phyloP scores from a whole-genome alignment of 1,284 basidiomycete species.

The Fistulinella staudtii region DNA sequence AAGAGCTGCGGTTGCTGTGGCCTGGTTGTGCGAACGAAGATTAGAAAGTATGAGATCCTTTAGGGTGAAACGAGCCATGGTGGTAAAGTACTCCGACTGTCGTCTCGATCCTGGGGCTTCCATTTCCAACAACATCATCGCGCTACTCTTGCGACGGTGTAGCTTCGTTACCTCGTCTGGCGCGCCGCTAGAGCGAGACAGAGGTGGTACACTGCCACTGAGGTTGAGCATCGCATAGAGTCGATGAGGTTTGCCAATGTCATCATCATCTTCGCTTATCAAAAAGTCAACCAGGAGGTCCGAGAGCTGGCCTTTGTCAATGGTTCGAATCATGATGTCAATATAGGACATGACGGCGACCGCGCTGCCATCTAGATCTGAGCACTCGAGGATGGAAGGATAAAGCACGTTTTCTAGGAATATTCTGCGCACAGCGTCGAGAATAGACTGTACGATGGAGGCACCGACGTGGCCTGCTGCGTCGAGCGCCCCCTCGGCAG shows the following conservation, averaged over 20 bases:
- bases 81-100: constrained; percentile 77
- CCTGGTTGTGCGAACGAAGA: constrained; percentile 60
- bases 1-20: constrained; percentile 70
- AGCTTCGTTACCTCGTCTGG: constrained; percentile 43
- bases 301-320: constrained; percentile 67
- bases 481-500: constrained; percentile 41
- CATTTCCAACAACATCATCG: constrained; percentile 80
- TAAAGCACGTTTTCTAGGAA: constrained; percentile 94
- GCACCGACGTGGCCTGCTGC: constrained; percentile 63
- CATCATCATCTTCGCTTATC: constrained; percentile 78
- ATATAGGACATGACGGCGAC: constrained; percentile 98
- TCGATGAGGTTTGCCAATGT: constrained; percentile 44
- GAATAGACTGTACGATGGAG: constrained; percentile 76
- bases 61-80: constrained; percentile 83
- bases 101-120: constrained; percentile 69
- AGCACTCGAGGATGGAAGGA: constrained; percentile 91
- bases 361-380: constrained; percentile 87
- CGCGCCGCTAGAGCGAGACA: constrained; percentile 28
- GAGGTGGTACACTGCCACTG: constrained; percentile 36
- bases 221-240: constrained; percentile 48
- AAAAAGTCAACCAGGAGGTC: constrained; percentile 76
- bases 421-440: constrained; percentile 80
- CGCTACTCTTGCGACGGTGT: constrained; percentile 72
- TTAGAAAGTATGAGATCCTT: constrained; percentile 85
- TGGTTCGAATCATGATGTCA: constrained; percentile 78